These are phyloP conservation scores for Periconia sp. DNA, from an alignment of 2,329 filamentous ascomycete species.

Conservation along the genomic window DNA sequence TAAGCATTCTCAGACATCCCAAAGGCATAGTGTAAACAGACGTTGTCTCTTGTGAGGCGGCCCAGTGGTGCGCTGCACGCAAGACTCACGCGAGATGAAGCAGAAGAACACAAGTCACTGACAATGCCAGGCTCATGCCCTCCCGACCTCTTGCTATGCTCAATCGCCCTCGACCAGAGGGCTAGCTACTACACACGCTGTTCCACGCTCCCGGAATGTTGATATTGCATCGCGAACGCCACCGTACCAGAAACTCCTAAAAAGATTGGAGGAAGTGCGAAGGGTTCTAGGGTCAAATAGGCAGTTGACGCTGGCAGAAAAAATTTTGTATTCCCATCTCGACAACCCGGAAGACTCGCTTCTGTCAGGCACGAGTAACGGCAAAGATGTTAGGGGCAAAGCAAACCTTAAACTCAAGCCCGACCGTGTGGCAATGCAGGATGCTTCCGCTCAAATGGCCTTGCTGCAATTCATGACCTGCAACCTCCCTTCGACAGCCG, in stretches of 20 bases:
- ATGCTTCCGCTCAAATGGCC: slow-evolving; percentile 98
- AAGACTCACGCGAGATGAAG: neutral
- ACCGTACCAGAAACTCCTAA: slow-evolving; percentile 80
- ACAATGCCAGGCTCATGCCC: slow-evolving; percentile 24
- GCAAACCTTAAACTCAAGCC: slow-evolving; percentile 97
- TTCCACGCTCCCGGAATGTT: slow-evolving; percentile 27
- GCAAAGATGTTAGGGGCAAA: slow-evolving; percentile 77
- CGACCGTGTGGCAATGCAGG: slow-evolving; percentile 97
- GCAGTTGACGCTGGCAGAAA: slow-evolving; percentile 86
- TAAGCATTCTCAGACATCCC: slow-evolving; percentile 16
- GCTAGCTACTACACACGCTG: slow-evolving; percentile 36
- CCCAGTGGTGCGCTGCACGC: neutral
- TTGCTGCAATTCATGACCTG: slow-evolving; percentile 98
- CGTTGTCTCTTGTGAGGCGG: neutral
- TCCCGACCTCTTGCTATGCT: slow-evolving; percentile 19
- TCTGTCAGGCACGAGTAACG: slow-evolving; percentile 79
- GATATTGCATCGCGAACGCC: slow-evolving; percentile 63
- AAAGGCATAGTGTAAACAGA: too few species aligned
- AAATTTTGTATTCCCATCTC: slow-evolving; percentile 81
- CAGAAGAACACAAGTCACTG: slow-evolving; percentile 9
- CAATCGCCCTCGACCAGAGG: slow-evolving; percentile 21
- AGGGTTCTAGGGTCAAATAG: slow-evolving; percentile 66
- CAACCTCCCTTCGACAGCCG: slow-evolving; percentile 82
- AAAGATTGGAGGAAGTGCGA: slow-evolving; percentile 73
- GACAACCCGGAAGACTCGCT: slow-evolving; percentile 88